These are phyloP conservation scores for Kuraishia ogatae DNA, from an alignment of 805 yeast genomes.

Conservation along the genomic window DNA sequence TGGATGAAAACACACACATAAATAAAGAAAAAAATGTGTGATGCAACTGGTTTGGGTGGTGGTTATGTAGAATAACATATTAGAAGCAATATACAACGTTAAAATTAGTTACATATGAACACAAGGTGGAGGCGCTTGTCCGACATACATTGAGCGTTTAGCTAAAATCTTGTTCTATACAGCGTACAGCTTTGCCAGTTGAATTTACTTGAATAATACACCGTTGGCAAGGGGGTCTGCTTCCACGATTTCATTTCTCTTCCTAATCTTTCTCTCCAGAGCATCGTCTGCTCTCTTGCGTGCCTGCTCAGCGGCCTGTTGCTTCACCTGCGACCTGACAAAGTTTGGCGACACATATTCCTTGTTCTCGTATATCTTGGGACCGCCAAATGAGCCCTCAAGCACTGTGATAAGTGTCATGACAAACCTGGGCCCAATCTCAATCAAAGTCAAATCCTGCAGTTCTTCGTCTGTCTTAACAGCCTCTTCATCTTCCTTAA, in stretches of 20 bases:
- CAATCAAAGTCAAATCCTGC: slow-evolving; percentile 72
- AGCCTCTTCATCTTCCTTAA: slow-evolving; percentile 34
- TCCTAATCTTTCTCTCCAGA: slow-evolving; percentile 61
- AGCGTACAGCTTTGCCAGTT: background rate
- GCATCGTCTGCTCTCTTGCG: slow-evolving; percentile 73
- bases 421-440: slow-evolving; percentile 95
- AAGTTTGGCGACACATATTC: slow-evolving; percentile 95
- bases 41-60: background rate
- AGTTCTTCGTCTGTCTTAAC: slow-evolving; percentile 18
- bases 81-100: background rate
- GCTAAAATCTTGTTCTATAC: too few relatives aligned
- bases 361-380: slow-evolving; percentile 94
- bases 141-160: too few relatives aligned
- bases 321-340: slow-evolving; percentile 81
- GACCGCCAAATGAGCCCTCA: slow-evolving; percentile 97
- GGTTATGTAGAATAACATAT: background rate
- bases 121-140: background rate
- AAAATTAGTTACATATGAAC: background rate
- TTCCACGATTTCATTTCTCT: slow-evolving; percentile 64
- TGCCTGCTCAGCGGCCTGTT: slow-evolving; percentile 74
- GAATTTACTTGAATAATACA: slow-evolving; percentile 47
- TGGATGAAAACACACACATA: background rate
- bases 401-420: slow-evolving; percentile 83
- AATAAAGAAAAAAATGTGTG: background rate
- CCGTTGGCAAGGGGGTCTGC: slow-evolving; percentile 81